These are phyloP conservation scores for Teunomyces barrocoloradensis DNA, from an alignment of 805 yeast species.

Conservation along the genomic window DNA sequence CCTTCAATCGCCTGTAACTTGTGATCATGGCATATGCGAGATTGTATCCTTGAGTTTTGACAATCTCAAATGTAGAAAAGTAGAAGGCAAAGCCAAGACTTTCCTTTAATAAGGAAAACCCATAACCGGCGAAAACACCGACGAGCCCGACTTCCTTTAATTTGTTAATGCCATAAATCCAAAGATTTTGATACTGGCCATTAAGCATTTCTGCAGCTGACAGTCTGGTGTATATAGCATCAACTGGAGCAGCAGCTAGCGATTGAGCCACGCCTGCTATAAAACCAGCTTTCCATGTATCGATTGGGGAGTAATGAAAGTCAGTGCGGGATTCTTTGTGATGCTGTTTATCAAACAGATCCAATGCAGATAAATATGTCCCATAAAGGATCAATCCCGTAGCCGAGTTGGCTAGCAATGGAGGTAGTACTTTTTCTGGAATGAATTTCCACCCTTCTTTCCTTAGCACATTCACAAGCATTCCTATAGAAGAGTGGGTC, in stretches of 20 bases:
- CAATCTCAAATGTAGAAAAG: conserved; percentile 74
- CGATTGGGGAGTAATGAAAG: conserved; percentile 36
- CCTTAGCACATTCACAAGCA: conserved; percentile 66
- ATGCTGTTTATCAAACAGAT: conserved; percentile 20
- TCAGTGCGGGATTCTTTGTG: conserved; percentile 8
- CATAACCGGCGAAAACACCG: conserved; percentile 89
- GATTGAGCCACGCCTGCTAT: conserved; percentile 86
- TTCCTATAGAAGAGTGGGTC: conserved; percentile 78
- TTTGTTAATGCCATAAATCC: conserved; percentile 73
- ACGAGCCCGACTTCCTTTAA: conserved; percentile 69
- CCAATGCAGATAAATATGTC: conserved; percentile 62
- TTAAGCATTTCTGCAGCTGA: conserved; percentile 68
- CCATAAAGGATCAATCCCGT: conserved; percentile 86
- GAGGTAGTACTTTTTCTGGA: conserved; percentile 84
- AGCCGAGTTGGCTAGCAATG: conserved; percentile 83
- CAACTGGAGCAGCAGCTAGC: conserved; percentile 90
- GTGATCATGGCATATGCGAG: conserved; percentile 45
- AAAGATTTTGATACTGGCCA: conserved; percentile 65
- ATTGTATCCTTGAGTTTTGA: conserved; percentile 66
- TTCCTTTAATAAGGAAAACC: conserved; percentile 76
- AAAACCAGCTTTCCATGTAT: conserved; percentile 77
- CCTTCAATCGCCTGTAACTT: conserved; percentile 41
- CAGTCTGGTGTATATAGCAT: conserved; percentile 84
- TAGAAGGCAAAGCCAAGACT: conserved; percentile 80
- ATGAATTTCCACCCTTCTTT: conserved; percentile 84